phyloP scores from a whole-genome alignment of 352 stramenopile genomes.

The Phytophthora citricola region DNA sequence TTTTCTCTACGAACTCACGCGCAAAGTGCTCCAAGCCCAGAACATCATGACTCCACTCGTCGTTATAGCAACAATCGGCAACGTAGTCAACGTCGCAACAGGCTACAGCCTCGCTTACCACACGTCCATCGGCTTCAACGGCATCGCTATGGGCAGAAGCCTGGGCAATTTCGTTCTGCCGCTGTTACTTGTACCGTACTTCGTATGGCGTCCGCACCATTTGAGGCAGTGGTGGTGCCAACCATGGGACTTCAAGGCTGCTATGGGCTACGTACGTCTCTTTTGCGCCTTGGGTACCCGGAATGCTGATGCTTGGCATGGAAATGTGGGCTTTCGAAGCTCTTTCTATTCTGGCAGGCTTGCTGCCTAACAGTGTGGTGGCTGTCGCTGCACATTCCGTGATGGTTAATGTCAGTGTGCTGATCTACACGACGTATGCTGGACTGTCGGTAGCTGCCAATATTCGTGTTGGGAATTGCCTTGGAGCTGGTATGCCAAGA shows the following conservation, averaged over 20 bases:
- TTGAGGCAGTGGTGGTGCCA: slow-evolving; percentile 42
- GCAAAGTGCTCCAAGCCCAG: slow-evolving; percentile 73
- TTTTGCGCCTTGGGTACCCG: slow-evolving; percentile 3
- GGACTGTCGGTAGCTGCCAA: slow-evolving; percentile 53
- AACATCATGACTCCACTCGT: slow-evolving; percentile 75
- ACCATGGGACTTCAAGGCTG: slow-evolving; percentile 37
- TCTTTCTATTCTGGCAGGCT: slow-evolving; percentile 48
- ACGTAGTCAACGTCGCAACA: slow-evolving; percentile 60
- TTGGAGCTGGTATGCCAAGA: slow-evolving; percentile 45
- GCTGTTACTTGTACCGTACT: slow-evolving; percentile 51
- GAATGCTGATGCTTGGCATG: slow-evolving; percentile 63
- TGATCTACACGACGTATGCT: slow-evolving; percentile 62
- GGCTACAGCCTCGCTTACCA: slow-evolving; percentile 73
- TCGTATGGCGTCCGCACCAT: slow-evolving; percentile 37
- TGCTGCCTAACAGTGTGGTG: slow-evolving; percentile 55
- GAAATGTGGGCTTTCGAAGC: slow-evolving; percentile 69
- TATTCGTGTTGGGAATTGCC: slow-evolving; percentile 61
- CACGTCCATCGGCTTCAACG: slow-evolving; percentile 42
- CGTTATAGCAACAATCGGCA: slow-evolving; percentile 51
- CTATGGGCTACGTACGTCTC: slow-evolving; percentile 1
- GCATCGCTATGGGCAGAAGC: slow-evolving; percentile 66
- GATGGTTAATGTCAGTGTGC: slow-evolving; percentile 53
- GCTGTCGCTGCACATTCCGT: slow-evolving; percentile 60
- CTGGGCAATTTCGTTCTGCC: slow-evolving; percentile 52
- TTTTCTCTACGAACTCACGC: slow-evolving; percentile 78